Percentiles rank a stretch among this genome's conserved stretches.
Conservation (phyloP, 768 basidiomycete species). For the Boletus pseudo-olivaceus region DNA sequence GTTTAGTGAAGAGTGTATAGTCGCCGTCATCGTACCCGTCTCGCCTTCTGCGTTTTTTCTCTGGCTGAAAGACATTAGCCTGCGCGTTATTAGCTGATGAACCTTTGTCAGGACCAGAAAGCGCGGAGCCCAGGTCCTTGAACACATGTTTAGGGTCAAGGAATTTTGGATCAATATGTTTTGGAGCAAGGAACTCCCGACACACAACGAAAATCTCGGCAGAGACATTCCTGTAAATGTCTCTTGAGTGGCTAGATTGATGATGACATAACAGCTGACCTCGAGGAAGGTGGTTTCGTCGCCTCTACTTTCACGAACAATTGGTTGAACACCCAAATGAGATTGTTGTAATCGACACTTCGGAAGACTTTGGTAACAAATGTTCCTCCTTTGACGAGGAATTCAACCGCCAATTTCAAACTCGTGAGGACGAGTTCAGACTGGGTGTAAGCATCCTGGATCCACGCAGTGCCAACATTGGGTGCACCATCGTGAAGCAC, state of each 20-base stretch:
- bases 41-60: slow-evolving; percentile 90
- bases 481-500: slow-evolving; percentile 99
- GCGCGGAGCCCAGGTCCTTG: slow-evolving; percentile 70
- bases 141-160: slow-evolving; percentile 97
- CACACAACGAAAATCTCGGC: slow-evolving; percentile 99
- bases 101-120: slow-evolving; percentile 47
- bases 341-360: slow-evolving; percentile 95
- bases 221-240: slow-evolving; percentile 78
- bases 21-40: slow-evolving; percentile 96
- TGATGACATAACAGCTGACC: slow-evolving; percentile 44
- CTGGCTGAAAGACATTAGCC: slow-evolving; percentile 94
- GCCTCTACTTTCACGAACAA: slow-evolving; percentile 96
- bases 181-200: slow-evolving; percentile 90
- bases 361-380: slow-evolving; percentile 99
- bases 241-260: not conserved
- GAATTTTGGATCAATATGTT: slow-evolving; percentile 96
- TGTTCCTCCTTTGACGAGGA: slow-evolving; percentile 87
- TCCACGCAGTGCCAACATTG: slow-evolving; percentile 98
- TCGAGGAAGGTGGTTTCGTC: slow-evolving; percentile 96
- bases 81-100: slow-evolving; percentile 64
- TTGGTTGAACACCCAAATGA: slow-evolving; percentile 98
- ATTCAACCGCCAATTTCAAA: slow-evolving; percentile 93
- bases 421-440: slow-evolving; percentile 95
- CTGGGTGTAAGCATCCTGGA: slow-evolving; percentile 97
- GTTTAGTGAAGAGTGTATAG: slow-evolving; percentile 80